Evolutionary conservation across 2,329 filamentous ascomycete species (phyloP).

Genomic region (Sordariomycetes sp.): DNA sequence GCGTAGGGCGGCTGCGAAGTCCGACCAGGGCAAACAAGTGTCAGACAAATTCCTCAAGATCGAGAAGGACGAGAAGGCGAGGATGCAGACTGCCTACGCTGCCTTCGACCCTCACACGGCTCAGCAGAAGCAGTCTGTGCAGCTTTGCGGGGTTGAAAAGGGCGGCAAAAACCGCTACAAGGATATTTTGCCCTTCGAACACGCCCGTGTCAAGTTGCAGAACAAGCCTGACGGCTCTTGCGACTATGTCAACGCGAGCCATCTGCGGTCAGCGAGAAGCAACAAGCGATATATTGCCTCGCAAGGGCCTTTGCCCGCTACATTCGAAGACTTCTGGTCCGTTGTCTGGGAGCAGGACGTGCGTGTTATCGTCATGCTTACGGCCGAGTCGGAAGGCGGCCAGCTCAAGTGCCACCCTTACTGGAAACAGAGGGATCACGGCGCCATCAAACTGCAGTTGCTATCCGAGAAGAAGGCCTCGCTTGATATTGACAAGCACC

Average conservation of each 20-base stretch:
- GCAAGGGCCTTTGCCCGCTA: constrained; percentile 86
- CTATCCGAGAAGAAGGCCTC: constrained; percentile 78
- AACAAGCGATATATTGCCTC: constrained; percentile 94
- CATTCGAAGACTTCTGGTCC: constrained; percentile 97
- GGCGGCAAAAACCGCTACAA: constrained; percentile 95
- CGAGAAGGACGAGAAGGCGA: constrained; percentile 75
- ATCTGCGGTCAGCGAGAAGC: constrained; percentile 69
- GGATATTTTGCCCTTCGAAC: constrained; percentile 94
- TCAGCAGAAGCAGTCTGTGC: constrained; percentile 34
- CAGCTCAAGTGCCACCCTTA: constrained; percentile 94
- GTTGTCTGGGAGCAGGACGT: constrained; percentile 96
- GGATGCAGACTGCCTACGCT: constrained; percentile 76
- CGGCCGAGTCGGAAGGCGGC: constrained; percentile 85
- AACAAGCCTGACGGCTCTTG: constrained; percentile 59
- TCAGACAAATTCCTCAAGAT: constrained; percentile 78
- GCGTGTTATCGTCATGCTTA: constrained; percentile 91
- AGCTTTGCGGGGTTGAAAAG: constrained; percentile 88
- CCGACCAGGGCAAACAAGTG: constrained; percentile 69
- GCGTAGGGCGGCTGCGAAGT: constrained; percentile 51
- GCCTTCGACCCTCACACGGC: constrained; percentile 31
- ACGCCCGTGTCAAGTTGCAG: constrained; percentile 75
- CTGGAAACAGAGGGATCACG: constrained; percentile 75
- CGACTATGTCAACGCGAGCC: constrained; percentile 94
- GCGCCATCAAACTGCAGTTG: constrained; percentile 62
- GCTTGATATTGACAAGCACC: constrained; percentile 56